Evolutionary conservation across 257 asterid species (phyloP), one percentile per base, ranked within the genome.

Genomic region (Linaria vulgaris): DNA sequence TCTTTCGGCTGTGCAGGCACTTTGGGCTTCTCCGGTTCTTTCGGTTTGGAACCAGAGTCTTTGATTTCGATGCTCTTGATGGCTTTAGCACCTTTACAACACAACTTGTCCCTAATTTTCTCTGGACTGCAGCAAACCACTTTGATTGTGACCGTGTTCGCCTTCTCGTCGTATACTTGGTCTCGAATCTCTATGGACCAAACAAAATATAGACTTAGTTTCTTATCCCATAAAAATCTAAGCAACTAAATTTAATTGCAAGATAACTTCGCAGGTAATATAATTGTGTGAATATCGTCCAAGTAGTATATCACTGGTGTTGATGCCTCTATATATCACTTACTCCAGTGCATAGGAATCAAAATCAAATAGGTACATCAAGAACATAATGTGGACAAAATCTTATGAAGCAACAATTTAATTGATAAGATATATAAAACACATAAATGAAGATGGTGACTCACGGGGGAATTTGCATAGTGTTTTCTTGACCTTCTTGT

Each of bases 91-190:
- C 92, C 96, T 56, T 69, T 83, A 39, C 67, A 67, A 21, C 83
- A 81, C 15, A 91, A 47, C 68, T 86, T 88, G 74, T 88, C 95
- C 6, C 95, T 91, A 51, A 88, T 73, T 43, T 72, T 82, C 74
- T 91, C 95, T 0, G 96, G 98, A 76, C 86, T 82, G 60, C 96
- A 86, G 75, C 98, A 82, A 1, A 86, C 87, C 55, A 86, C 98
- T 0, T 60, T 74, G 66, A 91, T 80, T 9, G 69, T 74, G 54
- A 91, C 91, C 38, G 79, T 59, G 53, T 88, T 86, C 12, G 57
- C 64, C 76, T 91, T 83, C 60, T 84, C 96, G 63, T 84, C 88
- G 46, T 63, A 91, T 10, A 71, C n/a, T 50, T 88, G 98, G 73
- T 88, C 88, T 68, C 84, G 72, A 5, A 91, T 80, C 82, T 91